phyloP scores from a whole-genome alignment of 2,329 filamentous ascomycete species.

The Hysterium pulicare region DNA sequence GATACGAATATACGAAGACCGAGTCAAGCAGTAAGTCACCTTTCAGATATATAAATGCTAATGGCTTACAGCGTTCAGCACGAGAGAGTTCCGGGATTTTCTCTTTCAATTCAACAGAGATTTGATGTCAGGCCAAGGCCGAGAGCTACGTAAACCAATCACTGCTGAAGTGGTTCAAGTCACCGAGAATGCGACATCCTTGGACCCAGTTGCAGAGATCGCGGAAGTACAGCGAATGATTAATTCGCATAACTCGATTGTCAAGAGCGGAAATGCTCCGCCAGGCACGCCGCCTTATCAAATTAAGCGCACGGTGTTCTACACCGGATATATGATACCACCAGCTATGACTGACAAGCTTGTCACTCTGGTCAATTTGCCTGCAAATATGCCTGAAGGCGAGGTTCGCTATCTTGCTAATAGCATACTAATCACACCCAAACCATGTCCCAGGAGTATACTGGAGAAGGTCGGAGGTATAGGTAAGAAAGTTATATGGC shows the following conservation, averaged over 20 bases:
- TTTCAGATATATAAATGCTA: conserved; percentile 6
- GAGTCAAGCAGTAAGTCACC: conserved; percentile 53
- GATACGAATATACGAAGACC: conserved; percentile 67
- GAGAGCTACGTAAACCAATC: conserved; percentile 61
- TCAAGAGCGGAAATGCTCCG: conserved; percentile 47
- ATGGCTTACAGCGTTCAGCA: conserved; percentile 41
- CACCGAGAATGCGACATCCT: conserved; percentile 66
- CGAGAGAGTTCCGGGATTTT: conserved; percentile 81
- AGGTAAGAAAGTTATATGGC: conserved; percentile 78
- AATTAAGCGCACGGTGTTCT: conserved; percentile 85
- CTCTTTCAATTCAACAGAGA: conserved; percentile 72
- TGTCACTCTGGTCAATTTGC: conserved; percentile 65
- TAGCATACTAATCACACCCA: conserved; percentile 84
- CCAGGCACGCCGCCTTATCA: conserved; percentile 52
- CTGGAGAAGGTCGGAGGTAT: conserved; percentile 84
- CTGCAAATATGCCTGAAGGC: conserved; percentile 58
- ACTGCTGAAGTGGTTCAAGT: conserved; percentile 82
- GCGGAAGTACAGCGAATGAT: conserved; percentile 85
- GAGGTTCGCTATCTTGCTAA: conserved; percentile 82
- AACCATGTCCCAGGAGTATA: conserved; percentile 67
- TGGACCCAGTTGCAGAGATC: conserved; percentile 76
- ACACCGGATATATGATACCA: conserved; percentile 84
- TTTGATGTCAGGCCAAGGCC: conserved; percentile 41
- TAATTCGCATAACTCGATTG: conserved; percentile 73
- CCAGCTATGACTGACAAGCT: conserved; percentile 69